A percentile compares a stretch with the other conserved stretches of the same genome.
Evolutionary conservation across 306 rosid species (phyloP).

Genomic region (Trichosanthes cucumerina): DNA sequence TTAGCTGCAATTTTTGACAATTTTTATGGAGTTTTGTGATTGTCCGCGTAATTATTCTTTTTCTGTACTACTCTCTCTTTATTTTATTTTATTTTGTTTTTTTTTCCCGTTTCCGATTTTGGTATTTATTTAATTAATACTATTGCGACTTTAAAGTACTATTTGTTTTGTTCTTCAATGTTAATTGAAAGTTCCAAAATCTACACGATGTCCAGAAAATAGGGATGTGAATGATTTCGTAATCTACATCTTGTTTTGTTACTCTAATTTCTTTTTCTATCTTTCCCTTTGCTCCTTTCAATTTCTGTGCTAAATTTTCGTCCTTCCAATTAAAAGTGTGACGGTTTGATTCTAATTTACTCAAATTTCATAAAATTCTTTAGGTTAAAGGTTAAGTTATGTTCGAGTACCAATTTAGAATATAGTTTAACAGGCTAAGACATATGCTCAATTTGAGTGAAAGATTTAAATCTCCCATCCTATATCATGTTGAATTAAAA

Average conservation of each 20-base stretch:
- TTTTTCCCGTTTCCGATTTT: background rate
- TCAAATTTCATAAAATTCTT: too few relatives aligned
- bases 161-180: background rate
- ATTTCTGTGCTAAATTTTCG: too few relatives aligned
- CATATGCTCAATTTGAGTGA: too few relatives aligned
- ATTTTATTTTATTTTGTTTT: background rate
- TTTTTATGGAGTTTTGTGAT: slow-evolving; percentile 10
- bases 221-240: background rate
- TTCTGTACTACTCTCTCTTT: background rate
- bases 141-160: background rate
- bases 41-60: background rate
- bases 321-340: too few relatives aligned
- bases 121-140: background rate
- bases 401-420: too few relatives aligned
- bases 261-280: background rate
- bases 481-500: too few relatives aligned
- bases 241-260: background rate
- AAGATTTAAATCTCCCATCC: too few relatives aligned
- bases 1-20: slow-evolving; percentile 1
- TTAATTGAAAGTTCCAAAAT: background rate
- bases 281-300: too few relatives aligned
- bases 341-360: too few relatives aligned
- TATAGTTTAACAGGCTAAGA: too few relatives aligned
- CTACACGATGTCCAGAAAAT: background rate
- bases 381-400: too few relatives aligned